A percentile compares a stretch with the other conserved stretches of the same genome.
These are phyloP conservation scores for Picea mariana DNA, from an alignment of 83 land plant genomes.

Conservation along the genomic window DNA sequence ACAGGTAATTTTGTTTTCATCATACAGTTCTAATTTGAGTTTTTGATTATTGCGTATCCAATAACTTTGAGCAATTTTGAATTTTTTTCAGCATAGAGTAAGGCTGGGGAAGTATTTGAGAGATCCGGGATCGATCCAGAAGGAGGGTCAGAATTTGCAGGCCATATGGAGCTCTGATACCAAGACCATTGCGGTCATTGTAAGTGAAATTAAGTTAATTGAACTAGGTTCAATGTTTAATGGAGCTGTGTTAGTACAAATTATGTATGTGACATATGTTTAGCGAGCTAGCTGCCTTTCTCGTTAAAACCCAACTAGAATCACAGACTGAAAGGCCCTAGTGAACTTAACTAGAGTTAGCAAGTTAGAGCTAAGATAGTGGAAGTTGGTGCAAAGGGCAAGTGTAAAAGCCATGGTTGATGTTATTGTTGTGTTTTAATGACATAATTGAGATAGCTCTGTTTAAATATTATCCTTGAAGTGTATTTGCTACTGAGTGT, in stretches of 20 bases:
- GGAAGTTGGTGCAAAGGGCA: neutral
- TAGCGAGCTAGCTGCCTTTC: neutral
- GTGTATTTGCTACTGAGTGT: too few relatives aligned
- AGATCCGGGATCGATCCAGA: constrained; percentile 53
- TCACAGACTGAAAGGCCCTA: too few relatives aligned
- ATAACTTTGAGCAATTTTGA: neutral
- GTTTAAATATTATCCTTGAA: too few relatives aligned
- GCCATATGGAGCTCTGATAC: constrained; percentile 88
- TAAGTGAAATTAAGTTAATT: constrained; percentile 28
- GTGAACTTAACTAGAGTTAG: neutral
- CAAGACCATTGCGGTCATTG: constrained; percentile 64
- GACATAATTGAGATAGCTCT: neutral
- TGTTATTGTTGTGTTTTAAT: too few relatives aligned
- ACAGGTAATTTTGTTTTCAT: constrained; percentile 48
- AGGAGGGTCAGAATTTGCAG: constrained; percentile 73
- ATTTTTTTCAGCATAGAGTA: constrained; percentile 71
- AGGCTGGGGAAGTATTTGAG: constrained; percentile 77
- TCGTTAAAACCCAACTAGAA: neutral
- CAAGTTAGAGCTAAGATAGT: neutral
- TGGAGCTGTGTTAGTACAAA: neutral
- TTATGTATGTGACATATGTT: neutral
- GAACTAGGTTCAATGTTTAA: neutral
- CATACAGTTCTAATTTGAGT: constrained; percentile 9
- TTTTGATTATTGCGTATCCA: neutral
- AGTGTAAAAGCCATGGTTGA: too few relatives aligned